Conservation (phyloP, 1,139 yeast genomes). For the Geotrichum macrosporum region DNA sequence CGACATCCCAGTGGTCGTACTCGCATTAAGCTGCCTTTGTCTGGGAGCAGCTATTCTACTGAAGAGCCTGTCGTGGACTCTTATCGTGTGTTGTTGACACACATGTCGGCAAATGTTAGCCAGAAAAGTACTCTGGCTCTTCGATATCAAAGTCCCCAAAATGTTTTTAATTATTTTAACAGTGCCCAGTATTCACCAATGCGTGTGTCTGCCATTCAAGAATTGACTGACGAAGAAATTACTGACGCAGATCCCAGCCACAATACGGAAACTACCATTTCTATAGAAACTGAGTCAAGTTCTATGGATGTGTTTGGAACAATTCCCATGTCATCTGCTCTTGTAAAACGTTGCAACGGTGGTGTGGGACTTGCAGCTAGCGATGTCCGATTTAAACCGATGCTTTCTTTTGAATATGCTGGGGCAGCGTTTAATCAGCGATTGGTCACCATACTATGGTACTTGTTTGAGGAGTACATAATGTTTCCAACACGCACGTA, state of each 20-base stretch:
- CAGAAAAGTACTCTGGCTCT: neutral
- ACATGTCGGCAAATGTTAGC: constrained; percentile 12
- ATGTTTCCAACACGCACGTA: constrained; percentile 12
- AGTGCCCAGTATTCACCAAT: neutral
- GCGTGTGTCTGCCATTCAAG: constrained; percentile 1
- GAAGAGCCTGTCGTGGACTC: constrained; percentile 14
- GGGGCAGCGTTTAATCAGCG: constrained; percentile 16
- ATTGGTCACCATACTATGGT: constrained; percentile 18
- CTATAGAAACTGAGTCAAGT: no score
- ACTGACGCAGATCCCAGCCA: no score
- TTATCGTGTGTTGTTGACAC: constrained; percentile 10
- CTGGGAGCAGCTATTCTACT: neutral
- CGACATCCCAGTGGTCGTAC: neutral
- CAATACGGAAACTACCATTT: neutral
- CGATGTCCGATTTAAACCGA: constrained; percentile 13
- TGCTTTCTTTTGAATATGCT: constrained; percentile 13
- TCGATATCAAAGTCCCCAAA: neutral
- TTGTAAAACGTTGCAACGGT: neutral
- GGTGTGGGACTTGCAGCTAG: constrained; percentile 6
- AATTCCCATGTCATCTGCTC: constrained; percentile 2
- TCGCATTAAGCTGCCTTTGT: constrained; percentile 1
- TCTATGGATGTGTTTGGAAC: neutral
- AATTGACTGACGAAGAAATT: neutral
- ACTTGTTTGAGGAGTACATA: constrained; percentile 19
- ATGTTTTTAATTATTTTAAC: neutral